Conservation (phyloP, 352 stramenopile genomes). For the Globisporangium orthogonon region DNA sequence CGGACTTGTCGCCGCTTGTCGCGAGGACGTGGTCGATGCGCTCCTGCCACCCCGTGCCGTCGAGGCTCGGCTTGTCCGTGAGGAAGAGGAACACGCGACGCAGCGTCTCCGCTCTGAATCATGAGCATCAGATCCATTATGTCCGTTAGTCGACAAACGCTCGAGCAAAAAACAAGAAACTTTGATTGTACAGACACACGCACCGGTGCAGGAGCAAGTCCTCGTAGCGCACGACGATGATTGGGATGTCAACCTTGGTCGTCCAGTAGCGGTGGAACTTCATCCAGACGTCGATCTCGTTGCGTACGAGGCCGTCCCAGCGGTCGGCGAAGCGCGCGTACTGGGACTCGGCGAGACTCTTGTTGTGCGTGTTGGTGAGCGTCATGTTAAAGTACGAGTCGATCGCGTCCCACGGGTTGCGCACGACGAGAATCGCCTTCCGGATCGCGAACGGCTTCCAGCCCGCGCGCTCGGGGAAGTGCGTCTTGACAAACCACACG, state of each 20-base stretch:
- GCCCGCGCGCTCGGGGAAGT: slow-evolving; percentile 96
- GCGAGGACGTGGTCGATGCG: slow-evolving; percentile 61
- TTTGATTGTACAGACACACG: not conserved
- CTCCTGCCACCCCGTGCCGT: slow-evolving; percentile 72
- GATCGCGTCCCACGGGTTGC: slow-evolving; percentile 98
- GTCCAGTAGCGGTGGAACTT: slow-evolving; percentile 91
- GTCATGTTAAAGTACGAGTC: slow-evolving; percentile 99
- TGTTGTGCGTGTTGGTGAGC: slow-evolving; percentile 92
- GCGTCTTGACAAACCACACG: slow-evolving; percentile 97
- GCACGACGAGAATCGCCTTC: slow-evolving; percentile 84
- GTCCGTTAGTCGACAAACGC: not conserved
- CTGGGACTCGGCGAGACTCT: slow-evolving; percentile 82
- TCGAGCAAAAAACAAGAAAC: no score
- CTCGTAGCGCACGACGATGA: slow-evolving; percentile 92
- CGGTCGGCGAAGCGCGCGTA: slow-evolving; percentile 85
- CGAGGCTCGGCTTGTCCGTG: slow-evolving; percentile 41
- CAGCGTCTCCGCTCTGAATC: slow-evolving; percentile 50
- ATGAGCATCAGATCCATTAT: not conserved
- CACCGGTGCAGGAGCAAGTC: slow-evolving; percentile 78
- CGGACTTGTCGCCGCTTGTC: slow-evolving; percentile 47
- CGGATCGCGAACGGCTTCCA: slow-evolving; percentile 73
- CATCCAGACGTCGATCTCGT: slow-evolving; percentile 90
- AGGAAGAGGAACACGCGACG: slow-evolving; percentile 81
- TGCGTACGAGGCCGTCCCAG: slow-evolving; percentile 87
- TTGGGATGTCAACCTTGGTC: slow-evolving; percentile 79